These are phyloP conservation scores for Hibiscus mutabilis DNA, from an alignment of 345 rosid species.

Conservation along the genomic window DNA sequence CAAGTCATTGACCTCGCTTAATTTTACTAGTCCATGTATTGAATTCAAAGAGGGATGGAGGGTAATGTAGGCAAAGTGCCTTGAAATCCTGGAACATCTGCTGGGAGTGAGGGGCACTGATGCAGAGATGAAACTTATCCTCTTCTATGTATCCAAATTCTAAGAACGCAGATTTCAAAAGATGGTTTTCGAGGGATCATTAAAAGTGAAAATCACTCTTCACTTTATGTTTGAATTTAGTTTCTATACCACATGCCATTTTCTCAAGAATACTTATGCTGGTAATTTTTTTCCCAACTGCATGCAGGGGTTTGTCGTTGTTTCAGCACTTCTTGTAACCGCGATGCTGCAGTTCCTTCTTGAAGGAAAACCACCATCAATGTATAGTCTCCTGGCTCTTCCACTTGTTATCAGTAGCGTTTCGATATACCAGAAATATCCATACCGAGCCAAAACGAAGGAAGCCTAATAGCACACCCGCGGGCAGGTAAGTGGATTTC, in stretches of 20 bases:
- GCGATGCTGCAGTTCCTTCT: slow-evolving; percentile 84
- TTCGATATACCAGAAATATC: slow-evolving; percentile 85
- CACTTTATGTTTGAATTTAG: background rate
- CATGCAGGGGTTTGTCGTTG: slow-evolving; percentile 89
- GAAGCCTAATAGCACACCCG: slow-evolving; percentile 36
- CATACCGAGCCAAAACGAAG: slow-evolving; percentile 62
- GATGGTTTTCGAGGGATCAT: background rate
- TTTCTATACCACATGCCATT: background rate
- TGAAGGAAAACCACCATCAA: slow-evolving; percentile 86
- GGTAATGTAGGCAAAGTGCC: background rate
- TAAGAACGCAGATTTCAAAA: background rate
- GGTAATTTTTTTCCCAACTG: slow-evolving; percentile 3
- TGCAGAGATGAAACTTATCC: background rate
- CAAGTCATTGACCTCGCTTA: background rate
- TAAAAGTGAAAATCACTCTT: background rate
- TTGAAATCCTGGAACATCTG: background rate
- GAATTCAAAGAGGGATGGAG: background rate
- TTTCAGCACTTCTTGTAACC: slow-evolving; percentile 86
- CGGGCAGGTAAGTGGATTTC: background rate
- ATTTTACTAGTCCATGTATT: background rate
- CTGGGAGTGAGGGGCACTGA: background rate
- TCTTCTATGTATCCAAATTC: background rate
- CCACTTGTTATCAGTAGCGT: slow-evolving; percentile 84
- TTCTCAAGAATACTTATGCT: background rate
- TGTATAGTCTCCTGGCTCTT: slow-evolving; percentile 64